Percentiles rank a stretch among this genome's conserved stretches.
These are phyloP conservation scores for Chrysosporium keratinophilum DNA, from an alignment of 2,329 filamentous ascomycete species.

Conservation along the genomic window DNA sequence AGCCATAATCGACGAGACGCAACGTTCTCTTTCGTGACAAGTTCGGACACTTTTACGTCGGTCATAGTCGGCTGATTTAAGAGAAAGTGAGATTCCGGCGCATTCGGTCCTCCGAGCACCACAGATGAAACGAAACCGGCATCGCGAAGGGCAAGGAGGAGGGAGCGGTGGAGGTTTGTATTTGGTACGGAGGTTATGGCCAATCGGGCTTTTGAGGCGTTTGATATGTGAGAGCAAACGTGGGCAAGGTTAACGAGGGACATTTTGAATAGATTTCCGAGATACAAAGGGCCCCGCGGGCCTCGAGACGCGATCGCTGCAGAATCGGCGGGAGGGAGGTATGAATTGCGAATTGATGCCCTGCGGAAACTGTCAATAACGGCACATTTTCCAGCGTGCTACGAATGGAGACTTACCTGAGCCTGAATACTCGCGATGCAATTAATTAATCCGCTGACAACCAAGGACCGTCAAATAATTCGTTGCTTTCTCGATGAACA, in stretches of 20 bases:
- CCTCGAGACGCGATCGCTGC: neutral
- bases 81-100: conserved; percentile 44
- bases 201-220: conserved; percentile 72
- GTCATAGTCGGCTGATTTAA: conserved; percentile 42
- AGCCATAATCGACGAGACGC: conserved; percentile 71
- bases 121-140: conserved; percentile 73
- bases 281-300: conserved; percentile 20
- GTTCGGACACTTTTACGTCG: conserved; percentile 32
- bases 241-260: conserved; percentile 64
- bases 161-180: conserved; percentile 66
- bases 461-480: neutral
- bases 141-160: conserved; percentile 68
- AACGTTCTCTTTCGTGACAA: conserved; percentile 59
- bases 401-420: no score
- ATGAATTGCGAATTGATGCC: neutral
- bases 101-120: conserved; percentile 57
- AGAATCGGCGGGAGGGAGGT: neutral
- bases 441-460: neutral
- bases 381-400: neutral
- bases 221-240: conserved; percentile 84
- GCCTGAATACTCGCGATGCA: neutral
- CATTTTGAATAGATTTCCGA: conserved; percentile 37
- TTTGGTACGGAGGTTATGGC: conserved; percentile 73
- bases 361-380: neutral
- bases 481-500: neutral